These are phyloP conservation scores for Fonsecaea pugnacius DNA, from an alignment of 2,329 filamentous ascomycete species.

Conservation along the genomic window DNA sequence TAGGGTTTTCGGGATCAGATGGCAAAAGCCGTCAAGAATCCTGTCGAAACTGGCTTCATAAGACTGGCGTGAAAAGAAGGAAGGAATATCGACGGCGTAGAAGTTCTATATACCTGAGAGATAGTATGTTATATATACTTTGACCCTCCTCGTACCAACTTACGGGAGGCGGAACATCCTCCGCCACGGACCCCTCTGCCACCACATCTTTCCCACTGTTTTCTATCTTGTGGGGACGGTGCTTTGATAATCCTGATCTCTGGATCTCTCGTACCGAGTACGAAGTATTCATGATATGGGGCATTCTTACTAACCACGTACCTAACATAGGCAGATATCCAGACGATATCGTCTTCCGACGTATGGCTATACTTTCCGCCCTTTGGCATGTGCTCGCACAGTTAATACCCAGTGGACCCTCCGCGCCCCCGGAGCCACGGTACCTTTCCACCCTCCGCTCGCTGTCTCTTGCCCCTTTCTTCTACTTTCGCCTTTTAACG, in stretches of 20 bases:
- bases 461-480: background rate
- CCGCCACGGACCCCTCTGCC: background rate
- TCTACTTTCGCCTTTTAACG: background rate
- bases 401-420: background rate
- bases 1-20: slow-evolving; percentile 58
- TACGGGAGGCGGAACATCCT: background rate
- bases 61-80: background rate
- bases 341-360: no score
- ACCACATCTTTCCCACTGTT: background rate
- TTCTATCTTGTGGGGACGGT: background rate
- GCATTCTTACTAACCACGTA: no score
- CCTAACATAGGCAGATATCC: no score
- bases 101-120: no score
- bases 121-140: no score
- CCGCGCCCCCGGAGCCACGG: background rate
- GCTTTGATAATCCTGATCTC: background rate
- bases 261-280: background rate
- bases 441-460: background rate
- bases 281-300: background rate
- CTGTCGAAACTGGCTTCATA: background rate
- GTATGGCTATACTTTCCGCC: background rate
- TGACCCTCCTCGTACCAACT: no score
- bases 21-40: background rate
- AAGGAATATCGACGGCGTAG: no score
- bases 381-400: background rate